Evolutionary conservation across 2,329 filamentous ascomycete genomes (phyloP).

Genomic region (Cladophialophora exuberans): DNA sequence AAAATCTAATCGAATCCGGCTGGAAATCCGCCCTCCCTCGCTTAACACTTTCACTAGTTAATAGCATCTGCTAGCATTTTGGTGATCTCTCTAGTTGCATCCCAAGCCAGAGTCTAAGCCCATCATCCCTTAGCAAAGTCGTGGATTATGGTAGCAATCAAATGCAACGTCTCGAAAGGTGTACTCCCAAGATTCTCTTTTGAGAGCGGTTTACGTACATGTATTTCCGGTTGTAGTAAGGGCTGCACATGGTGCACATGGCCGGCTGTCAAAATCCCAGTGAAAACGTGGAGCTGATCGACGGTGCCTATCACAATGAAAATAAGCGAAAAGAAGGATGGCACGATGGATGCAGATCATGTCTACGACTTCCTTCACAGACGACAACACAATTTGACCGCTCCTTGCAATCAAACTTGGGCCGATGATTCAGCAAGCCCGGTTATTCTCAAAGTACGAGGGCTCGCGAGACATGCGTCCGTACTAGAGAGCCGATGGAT

Average conservation of each 20-base stretch:
- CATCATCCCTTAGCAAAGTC: too few species aligned
- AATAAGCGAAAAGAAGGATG: constrained; percentile 3
- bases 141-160: too few species aligned
- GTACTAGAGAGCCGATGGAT: background rate
- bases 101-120: too few species aligned
- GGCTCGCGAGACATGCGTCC: background rate
- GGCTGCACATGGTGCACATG: background rate
- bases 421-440: background rate
- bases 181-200: background rate
- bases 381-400: background rate
- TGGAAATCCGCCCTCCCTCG: too few species aligned
- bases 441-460: background rate
- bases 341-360: constrained; percentile 10
- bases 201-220: background rate
- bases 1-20: too few species aligned
- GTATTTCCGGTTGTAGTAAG: background rate
- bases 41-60: too few species aligned
- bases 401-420: background rate
- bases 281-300: constrained; percentile 11
- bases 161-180: too few species aligned
- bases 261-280: background rate
- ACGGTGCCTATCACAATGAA: background rate
- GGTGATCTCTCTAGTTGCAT: too few species aligned
- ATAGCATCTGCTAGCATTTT: too few species aligned
- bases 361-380: background rate